Evolutionary conservation across 1,139 yeast species (phyloP).

Genomic region (Magnusiomyces suaveolens): DNA sequence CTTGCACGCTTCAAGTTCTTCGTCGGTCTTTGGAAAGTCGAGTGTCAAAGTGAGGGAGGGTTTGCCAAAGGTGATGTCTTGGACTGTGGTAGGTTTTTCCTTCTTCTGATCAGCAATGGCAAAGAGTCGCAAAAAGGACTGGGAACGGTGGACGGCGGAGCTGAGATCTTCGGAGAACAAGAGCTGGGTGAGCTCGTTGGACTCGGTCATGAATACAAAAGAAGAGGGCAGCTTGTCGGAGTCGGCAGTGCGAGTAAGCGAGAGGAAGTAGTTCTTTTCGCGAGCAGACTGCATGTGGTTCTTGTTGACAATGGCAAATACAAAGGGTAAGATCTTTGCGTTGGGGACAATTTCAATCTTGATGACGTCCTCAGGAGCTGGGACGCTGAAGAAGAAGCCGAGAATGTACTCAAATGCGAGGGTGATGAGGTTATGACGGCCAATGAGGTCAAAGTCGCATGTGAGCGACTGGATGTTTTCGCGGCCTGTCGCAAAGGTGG

Average conservation of each 20-base stretch:
- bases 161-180: conserved; percentile 46
- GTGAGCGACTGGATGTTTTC: conserved; percentile 56
- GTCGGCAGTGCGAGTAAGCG: conserved; percentile 73
- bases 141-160: conserved; percentile 43
- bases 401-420: conserved; percentile 49
- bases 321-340: conserved; percentile 47
- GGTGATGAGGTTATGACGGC: conserved; percentile 73
- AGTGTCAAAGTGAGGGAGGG: conserved; percentile 50
- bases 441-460: conserved; percentile 53
- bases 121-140: conserved; percentile 49
- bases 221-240: conserved; percentile 59
- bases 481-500: conserved; percentile 86
- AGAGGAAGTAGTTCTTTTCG: conserved; percentile 66
- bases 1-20: conserved; percentile 41
- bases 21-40: conserved; percentile 38
- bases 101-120: conserved; percentile 77
- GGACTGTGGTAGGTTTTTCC: conserved; percentile 48
- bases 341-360: conserved; percentile 54
- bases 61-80: conserved; percentile 41
- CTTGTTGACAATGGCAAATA: conserved; percentile 79
- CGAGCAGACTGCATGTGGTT: conserved; percentile 70
- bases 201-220: conserved; percentile 85
- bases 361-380: conserved; percentile 38
- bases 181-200: conserved; percentile 65
- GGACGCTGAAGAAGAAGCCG: conserved; percentile 45